Percentiles rank a stretch among this genome's conserved stretches.
phyloP scores from a whole-genome alignment of 768 basidiomycete genomes.

The Psilocybe sp. region DNA sequence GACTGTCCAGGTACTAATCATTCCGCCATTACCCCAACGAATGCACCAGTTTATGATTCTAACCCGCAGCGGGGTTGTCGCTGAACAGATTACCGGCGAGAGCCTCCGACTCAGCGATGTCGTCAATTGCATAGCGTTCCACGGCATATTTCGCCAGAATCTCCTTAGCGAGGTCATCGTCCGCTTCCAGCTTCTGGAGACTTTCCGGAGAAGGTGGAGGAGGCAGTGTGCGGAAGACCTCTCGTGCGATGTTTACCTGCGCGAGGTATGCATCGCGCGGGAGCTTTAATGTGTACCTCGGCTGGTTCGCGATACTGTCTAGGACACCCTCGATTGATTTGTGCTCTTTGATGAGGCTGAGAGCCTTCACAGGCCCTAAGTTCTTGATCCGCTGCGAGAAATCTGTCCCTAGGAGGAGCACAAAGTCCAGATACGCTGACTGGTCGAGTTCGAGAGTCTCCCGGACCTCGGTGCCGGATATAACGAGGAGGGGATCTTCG shows the following conservation, averaged over 20 bases:
- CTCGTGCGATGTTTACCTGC: slow-evolving; percentile 60
- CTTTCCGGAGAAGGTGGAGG: slow-evolving; percentile 42
- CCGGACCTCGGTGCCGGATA: slow-evolving; percentile 66
- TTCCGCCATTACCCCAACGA: too few relatives aligned
- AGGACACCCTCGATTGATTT: slow-evolving; percentile 62
- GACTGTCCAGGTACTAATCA: too few relatives aligned
- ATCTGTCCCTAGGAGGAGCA: slow-evolving; percentile 85
- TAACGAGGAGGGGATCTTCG: slow-evolving; percentile 54
- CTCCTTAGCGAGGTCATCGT: slow-evolving; percentile 40
- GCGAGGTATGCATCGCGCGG: slow-evolving; percentile 53
- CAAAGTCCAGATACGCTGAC: slow-evolving; percentile 74
- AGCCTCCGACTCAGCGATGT: slow-evolving; percentile 16
- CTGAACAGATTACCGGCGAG: slow-evolving; percentile 58
- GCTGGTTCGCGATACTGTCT: slow-evolving; percentile 63
- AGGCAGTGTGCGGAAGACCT: slow-evolving; percentile 65
- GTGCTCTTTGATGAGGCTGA: slow-evolving; percentile 70
- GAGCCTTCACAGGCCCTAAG: slow-evolving; percentile 75
- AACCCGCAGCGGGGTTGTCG: slow-evolving; percentile 49
- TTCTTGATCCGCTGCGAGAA: slow-evolving; percentile 84
- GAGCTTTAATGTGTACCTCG: slow-evolving; percentile 49
- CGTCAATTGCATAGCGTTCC: slow-evolving; percentile 22
- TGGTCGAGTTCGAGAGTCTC: slow-evolving; percentile 53
- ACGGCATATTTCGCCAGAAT: slow-evolving; percentile 53
- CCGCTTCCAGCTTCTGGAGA: slow-evolving; percentile 31
- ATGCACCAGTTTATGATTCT: neutral